Base-by-base conservation (phyloP, 108 stramenopile genomes). In the Pseudonitzschia pungens region DNA sequence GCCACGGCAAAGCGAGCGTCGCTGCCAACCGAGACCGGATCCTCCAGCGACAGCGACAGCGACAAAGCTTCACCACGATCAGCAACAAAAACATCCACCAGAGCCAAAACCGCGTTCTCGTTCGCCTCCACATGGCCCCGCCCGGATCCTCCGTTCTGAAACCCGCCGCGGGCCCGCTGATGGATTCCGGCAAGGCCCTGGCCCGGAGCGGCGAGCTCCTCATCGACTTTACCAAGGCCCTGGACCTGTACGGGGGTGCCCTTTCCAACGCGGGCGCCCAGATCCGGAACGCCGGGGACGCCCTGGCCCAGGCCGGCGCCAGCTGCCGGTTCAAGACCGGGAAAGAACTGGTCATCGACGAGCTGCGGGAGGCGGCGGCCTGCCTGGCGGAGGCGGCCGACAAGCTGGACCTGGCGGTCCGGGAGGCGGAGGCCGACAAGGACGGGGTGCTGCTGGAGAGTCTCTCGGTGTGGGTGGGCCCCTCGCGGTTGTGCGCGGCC, bases 271-370 rank as follows among this genome's bases (percentile, higher is more conserved):
- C 79, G 10, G 92, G 89, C 24, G 92, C 92, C 50, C 69, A 70
- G 62, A 73, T 92, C 48, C 86, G 92, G 0, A 92, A 90, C 70
- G 66, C 79, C 6, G 92, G 92, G 14, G 92, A 92, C 75, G 83
- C 78, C 31, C 29, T 92, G 10, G 92, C 92, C n/a, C 92, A 92
- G 79, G 92, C 92, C 3, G 92, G 87, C 0, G 92, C 92, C 42
- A 82, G 82, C 15, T 84, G 82, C 69, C 83, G 92, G 16, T 90
- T 92, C 72, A 92, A 92, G 60, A 92, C 92, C 8, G 92, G 82
- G 15, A 48, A 43, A 0, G 92, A 92, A 73, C 65, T 92, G 28
- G 92, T 89, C 16, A 79, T 76, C 65, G 92, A 92, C 73, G 92
- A 92, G 81, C 63, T 92, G n/a, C 78, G 92, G 24, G 92, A 92